Base-by-base conservation (phyloP, 768 basidiomycete species). In the Hygrophorus russula region DNA sequence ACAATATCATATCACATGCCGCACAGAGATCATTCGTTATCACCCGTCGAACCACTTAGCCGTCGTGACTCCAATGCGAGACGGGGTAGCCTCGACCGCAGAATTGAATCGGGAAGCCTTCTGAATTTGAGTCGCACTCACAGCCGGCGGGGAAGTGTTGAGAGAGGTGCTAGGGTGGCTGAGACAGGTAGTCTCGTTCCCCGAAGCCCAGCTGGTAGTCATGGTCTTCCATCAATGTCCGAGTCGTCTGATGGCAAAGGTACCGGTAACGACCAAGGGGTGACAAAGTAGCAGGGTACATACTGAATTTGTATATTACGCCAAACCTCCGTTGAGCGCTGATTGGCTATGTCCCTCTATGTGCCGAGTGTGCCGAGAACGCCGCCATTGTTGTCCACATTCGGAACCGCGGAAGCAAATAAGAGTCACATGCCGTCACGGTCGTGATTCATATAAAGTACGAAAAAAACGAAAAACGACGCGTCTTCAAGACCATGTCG, bases 101-200 rank as follows among this genome's bases (percentile, higher is more conserved):
- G 64, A 15, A 56, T 63, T 17, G 62, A 63, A 52, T 53, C 59
- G 39, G 59, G 59, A 27, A 59, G 47, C 50, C 51, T 62, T 46
- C 56, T 60, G 51, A 60, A 54, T 50, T 56, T 54, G 50, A 62
- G 55, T 41, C 63, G 56, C 32, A 64, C 68, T 49, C 56, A 55
- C 29, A 77, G 74, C 48, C 66, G 74, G n/a, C 65, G 77, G 39
- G 71, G 54, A 41, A 80, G 78, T 47, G 63, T 76, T 28, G 82
- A 82, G 48, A 68, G 73, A 3, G 79, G 82, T 5, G 82, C 69
- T 15, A 63, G 83, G 29, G 68, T 85, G 19, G 83, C 81, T 0
- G 83, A 86, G 65, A 80, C 74, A 33, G 80, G 80, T 11, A 68
- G 66, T 40, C 55, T 86, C 49, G 49, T 70, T 36, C 65, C 69